phyloP scores from a whole-genome alignment of 225 moss, liverwort and hornwort genomes.

The Ulota crispa region DNA sequence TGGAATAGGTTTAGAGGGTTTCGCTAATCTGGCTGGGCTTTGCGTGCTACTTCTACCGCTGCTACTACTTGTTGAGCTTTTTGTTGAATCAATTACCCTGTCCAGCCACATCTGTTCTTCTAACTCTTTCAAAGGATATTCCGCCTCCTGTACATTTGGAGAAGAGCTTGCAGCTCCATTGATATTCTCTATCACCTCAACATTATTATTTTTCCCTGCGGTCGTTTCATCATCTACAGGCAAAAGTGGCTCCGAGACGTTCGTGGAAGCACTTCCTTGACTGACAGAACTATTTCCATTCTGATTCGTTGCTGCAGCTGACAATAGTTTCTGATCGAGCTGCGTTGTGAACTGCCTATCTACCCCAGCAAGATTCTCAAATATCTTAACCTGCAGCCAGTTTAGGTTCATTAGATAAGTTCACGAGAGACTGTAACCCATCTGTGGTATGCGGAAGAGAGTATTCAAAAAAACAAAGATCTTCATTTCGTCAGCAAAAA shows the following conservation, averaged over 20 bases:
- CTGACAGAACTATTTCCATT: neutral
- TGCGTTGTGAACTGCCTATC: slow-evolving; percentile 75
- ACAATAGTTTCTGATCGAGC: slow-evolving; percentile 72
- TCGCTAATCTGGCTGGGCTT: slow-evolving; percentile 38
- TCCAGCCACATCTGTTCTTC: slow-evolving; percentile 56
- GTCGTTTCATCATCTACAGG: slow-evolving; percentile 5
- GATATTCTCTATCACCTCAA: slow-evolving; percentile 3
- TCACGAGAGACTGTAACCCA: neutral
- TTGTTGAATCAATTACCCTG: slow-evolving; percentile 49
- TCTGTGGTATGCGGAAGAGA: neutral
- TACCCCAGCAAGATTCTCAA: slow-evolving; percentile 75
- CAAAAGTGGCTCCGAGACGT: slow-evolving; percentile 19
- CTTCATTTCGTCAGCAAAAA: neutral
- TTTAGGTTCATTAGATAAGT: slow-evolving; percentile 2
- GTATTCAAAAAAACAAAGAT: neutral
- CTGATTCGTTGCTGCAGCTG: slow-evolving; percentile 24
- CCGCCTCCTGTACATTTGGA: slow-evolving; percentile 25
- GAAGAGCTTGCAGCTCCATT: slow-evolving; percentile 15
- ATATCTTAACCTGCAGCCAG: slow-evolving; percentile 77
- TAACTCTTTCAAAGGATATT: slow-evolving; percentile 23
- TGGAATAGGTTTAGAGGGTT: slow-evolving; percentile 44
- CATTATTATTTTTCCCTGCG: neutral
- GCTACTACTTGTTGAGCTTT: slow-evolving; percentile 50
- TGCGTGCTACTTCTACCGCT: slow-evolving; percentile 31
- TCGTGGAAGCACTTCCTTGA: slow-evolving; percentile 17